Base-by-base conservation (phyloP, 2,329 filamentous ascomycete species). In the Colletotrichum australisinense region DNA sequence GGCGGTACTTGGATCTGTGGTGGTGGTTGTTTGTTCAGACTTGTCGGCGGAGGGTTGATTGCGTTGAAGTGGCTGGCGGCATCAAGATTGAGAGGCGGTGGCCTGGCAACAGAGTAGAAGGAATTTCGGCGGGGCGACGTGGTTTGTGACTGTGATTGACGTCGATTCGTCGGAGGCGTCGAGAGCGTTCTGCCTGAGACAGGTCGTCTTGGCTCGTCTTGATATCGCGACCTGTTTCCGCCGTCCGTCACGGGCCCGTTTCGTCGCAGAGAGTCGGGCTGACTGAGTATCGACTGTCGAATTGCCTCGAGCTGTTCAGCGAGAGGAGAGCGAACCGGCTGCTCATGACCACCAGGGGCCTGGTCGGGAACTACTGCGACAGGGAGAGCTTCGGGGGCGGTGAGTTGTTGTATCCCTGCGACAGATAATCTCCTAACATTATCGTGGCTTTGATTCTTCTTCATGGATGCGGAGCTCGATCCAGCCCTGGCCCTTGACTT, bases 301-400 rank as follows among this genome's bases (percentile, higher is more conserved):
- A 71, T 76, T 77, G 75, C 58, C 73, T 75, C 52, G 75, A 83
- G 76, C 71, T 83, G 81, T 4, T 83, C 79, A 3, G 80, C 76
- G 75, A 83, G 79, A 16, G 80, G 80, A 3, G 75, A 75, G 32
- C 79, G 80, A 3, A 79, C 77, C 60, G 76, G 78, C 1, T 79
- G 77, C 42, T 86, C 86, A 78, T 80, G 74, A 80, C 86, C 75
- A 80, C 85, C 75, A 79, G 66, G 72, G 82, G 79, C 76, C 83
- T 80, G 75, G 81, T 76, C 79, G 76, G 80, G 78, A 3, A 86
- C 80, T 16, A 86, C 80, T 1, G 88, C 87, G 1, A 92, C 80
- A 14, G 90, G 90, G 2, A 92, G 81, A 1, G 90, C 91, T 32
- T 90, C 88, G 6, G 89, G 89, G 32, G 85, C 86, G 16, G 88